Evolutionary conservation across 2,329 filamentous ascomycete genomes (phyloP).

Genomic region (Macroventuria anomochaeta): DNA sequence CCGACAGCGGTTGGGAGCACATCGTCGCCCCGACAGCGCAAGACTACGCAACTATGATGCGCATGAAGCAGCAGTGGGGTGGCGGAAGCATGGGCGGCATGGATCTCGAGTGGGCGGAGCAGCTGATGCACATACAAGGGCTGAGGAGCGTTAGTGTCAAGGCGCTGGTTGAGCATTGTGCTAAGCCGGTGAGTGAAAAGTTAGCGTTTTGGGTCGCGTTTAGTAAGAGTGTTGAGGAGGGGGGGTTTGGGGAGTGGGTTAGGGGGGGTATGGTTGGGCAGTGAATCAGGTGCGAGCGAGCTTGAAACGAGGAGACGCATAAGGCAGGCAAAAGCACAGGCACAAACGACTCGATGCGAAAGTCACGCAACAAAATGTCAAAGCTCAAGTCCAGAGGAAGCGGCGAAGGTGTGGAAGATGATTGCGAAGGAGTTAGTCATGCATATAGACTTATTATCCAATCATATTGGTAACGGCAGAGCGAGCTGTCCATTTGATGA

Average conservation of each 20-base stretch:
- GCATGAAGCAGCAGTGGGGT: conserved; percentile 39
- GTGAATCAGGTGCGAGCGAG: too few species aligned
- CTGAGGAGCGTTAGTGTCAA: conserved; percentile 60
- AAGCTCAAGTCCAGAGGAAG: too few species aligned
- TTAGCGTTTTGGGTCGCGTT: conserved; percentile 67
- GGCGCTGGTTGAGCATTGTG: conserved; percentile 62
- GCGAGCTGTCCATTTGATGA: too few species aligned
- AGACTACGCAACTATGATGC: conserved; percentile 35
- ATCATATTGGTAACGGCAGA: not conserved
- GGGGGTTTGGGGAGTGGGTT: conserved; percentile 62
- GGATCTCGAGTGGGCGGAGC: conserved; percentile 63
- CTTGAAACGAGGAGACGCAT: too few species aligned
- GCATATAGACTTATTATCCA: not conserved
- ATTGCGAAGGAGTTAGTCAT: not conserved
- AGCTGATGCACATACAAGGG: conserved; percentile 59
- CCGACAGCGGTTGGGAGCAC: conserved; percentile 57
- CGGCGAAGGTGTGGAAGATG: too few species aligned
- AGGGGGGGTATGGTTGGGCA: conserved; percentile 44
- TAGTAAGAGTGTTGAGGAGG: conserved; percentile 63
- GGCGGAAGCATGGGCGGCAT: conserved; percentile 28
- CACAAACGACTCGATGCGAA: too few species aligned
- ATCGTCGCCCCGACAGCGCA: conserved; percentile 39
- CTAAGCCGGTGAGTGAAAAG: conserved; percentile 59
- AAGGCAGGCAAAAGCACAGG: too few species aligned
- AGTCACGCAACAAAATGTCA: too few species aligned